Base-by-base conservation (phyloP, 495 filamentous ascomycete genomes). In the Hypoxylon trugodes region DNA sequence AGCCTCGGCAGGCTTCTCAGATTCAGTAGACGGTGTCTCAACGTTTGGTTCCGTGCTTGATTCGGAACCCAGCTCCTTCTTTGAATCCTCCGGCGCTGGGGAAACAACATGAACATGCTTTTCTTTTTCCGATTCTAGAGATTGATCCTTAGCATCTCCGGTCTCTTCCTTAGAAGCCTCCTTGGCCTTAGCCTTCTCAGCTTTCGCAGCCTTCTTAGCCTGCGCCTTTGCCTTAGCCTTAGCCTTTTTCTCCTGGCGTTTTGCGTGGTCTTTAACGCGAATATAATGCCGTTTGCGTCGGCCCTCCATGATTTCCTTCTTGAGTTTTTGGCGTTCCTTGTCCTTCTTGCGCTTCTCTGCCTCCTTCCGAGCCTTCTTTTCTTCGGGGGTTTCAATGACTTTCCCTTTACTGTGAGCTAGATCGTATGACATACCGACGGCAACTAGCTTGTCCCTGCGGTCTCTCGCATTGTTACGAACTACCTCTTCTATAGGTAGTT, bases 391-490 rank as follows among this genome's bases (percentile, higher is more conserved):
- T 63, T 92, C 88, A 24, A 79, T 72, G 15, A 88, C 78, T 16
- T 87, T 82, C 13, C 88, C 89, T 72, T 93, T 93, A 30, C 86
- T 87, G 68, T 96, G 90, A 3, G 93, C 91, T 7, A 94, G 74
- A 68, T 97, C 93, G 55, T 96, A 96, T 3, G 88, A 87, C 22
- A 89, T 82, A 3, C 91, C 93, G 16, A 94, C 87, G 53, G 90
- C 87, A 2, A 93, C 83, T 1, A 97, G 80, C 73, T 97, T 97
- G 41, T 93, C 91, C 22, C 92, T 87, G 19, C 85, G 81, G 1
- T 71, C 70, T 33, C 82, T 79, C 19, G 87, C 89, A 49, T 87
- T 82, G 2, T 80, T 76, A 22, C 84, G 82, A 6, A 96, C 84
- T 4, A 87, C 86, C 1, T 91, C 84, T 63, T 93, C 89, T 10